A percentile compares a stretch with the other conserved stretches of the same genome.
phyloP scores from a whole-genome alignment of 106 monocot species.

The Dactylorhiza incarnata region DNA sequence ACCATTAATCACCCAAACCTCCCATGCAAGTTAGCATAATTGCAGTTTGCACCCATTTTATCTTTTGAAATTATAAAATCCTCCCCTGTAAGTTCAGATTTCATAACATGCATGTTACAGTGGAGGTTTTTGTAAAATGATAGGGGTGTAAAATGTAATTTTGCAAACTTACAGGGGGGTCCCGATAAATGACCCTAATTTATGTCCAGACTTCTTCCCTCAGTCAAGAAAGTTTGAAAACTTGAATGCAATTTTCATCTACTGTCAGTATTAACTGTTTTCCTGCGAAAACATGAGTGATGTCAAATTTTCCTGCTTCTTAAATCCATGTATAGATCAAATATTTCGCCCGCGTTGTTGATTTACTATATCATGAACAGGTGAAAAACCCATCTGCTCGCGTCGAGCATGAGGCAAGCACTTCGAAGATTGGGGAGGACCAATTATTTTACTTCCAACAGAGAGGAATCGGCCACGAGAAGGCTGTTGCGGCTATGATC shows the following conservation, averaged over 20 bases:
- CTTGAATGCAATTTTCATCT: neutral
- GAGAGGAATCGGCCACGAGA: constrained; percentile 47
- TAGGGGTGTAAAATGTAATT: no score
- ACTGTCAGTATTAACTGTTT: neutral
- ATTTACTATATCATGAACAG: constrained; percentile 16
- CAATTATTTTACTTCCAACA: constrained; percentile 29
- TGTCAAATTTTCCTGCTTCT: neutral
- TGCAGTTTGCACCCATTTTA: no score
- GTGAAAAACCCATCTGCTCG: constrained; percentile 53
- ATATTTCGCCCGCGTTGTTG: neutral
- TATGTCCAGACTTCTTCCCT: no score
- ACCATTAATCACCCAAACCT: no score
- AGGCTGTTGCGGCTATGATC: constrained; percentile 66
- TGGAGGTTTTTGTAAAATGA: no score
- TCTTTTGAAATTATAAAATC: no score
- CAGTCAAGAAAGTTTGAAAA: neutral
- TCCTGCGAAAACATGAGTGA: neutral
- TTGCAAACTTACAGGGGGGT: no score
- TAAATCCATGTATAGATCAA: neutral
- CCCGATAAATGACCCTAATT: no score
- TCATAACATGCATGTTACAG: no score
- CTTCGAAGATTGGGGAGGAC: constrained; percentile 25
- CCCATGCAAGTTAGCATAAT: no score
- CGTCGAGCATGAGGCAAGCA: constrained; percentile 28
- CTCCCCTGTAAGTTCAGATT: no score